A percentile compares a stretch with the other conserved stretches of the same genome.
phyloP scores from a whole-genome alignment of 352 stramenopile species.

The Blastocystis sp. region DNA sequence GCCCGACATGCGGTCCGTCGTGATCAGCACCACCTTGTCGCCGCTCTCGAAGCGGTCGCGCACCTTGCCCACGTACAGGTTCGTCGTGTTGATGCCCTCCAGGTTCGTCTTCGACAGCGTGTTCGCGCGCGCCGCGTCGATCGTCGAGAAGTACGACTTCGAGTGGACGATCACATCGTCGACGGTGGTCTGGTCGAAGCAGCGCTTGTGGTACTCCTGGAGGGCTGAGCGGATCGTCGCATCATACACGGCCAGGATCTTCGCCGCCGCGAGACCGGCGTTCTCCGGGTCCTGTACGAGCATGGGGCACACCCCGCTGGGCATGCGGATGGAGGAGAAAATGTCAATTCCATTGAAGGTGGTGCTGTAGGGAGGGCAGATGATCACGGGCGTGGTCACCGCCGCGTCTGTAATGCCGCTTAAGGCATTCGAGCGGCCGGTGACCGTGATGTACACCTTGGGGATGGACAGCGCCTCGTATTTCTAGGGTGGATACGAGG shows the following conservation, averaged over 20 bases:
- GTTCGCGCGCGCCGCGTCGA: background rate
- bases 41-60: conserved; percentile 85
- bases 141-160: conserved; percentile 3
- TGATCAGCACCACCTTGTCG: conserved; percentile 86
- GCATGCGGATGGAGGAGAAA: conserved; percentile 18
- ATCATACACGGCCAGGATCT: conserved; percentile 12
- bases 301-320: background rate
- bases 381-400: background rate
- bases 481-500: background rate
- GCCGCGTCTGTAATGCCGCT: background rate
- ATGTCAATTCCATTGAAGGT: conserved; percentile 2
- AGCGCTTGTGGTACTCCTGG: background rate
- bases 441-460: conserved; percentile 17
- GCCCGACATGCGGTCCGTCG: conserved; percentile 92
- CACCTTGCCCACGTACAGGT: conserved; percentile 72
- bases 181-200: background rate
- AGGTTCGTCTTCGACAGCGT: background rate
- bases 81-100: background rate
- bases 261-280: conserved; percentile 5
- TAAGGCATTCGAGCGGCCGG: background rate
- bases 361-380: conserved; percentile 1
- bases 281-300: background rate
- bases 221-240: background rate
- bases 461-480: background rate
- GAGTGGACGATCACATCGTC: background rate